Evolutionary conservation across 345 rosid genomes (phyloP), one percentile per base, ranked within the genome.

Genomic region (Hibiscus trionum): DNA sequence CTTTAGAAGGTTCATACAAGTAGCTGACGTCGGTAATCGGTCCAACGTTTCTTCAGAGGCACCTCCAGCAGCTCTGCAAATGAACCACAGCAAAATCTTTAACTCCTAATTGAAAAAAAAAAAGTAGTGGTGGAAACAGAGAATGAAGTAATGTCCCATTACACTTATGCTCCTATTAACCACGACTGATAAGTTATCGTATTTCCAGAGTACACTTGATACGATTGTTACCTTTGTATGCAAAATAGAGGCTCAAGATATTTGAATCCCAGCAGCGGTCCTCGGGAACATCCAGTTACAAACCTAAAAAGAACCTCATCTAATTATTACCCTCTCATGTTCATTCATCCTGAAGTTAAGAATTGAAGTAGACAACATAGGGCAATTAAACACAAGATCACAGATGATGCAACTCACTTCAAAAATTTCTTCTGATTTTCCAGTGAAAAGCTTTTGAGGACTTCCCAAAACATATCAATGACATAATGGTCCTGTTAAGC

Each of bases 1-100:
- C 88, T 95, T 95, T 26, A 95, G 89, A 81, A 92, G 96, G 83
- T 95, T 95, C 99, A 95, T 95, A 75, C 99, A 95, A 73, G 99
- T 95, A 64, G 97, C 99, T 52, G 97, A 78, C 49, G 99, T 95
- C 0, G 99, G 99, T 76, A 95, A 82, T 59, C 99, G 86, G 65
- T 92, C 97, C 72, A 92, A 84, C 49, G 91, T 84, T 81, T 90
- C 99, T 26, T 90, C 90, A 24, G 88, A 76, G 31, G 88, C 85
- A 76, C 44, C 77, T 19, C 96, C 92, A 67, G 79, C 87, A 75
- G 93, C 89, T 77, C 96, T 90, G 75, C 5, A 39, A 64, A 73
- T 57, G 24, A 52, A 59, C 29, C 42, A 58, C 3, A 65, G 27
- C 16, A 72, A 65, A 42, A n/a, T 66, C 27, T 14, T 29, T 24